Conservation (phyloP, 2,329 filamentous ascomycete genomes). For the Penicillium psychrosexuale region DNA sequence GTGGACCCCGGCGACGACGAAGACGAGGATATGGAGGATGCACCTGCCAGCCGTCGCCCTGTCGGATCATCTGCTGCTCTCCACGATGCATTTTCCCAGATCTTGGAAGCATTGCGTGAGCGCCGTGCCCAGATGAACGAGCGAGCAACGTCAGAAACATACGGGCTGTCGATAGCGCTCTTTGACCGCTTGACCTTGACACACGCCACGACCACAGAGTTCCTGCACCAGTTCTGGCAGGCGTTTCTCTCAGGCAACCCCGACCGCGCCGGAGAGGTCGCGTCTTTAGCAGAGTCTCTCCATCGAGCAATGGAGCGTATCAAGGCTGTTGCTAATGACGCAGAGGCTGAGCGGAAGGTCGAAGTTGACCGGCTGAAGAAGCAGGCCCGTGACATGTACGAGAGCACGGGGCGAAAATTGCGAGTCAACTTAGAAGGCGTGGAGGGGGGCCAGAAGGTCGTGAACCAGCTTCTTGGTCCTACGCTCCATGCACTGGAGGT, state of each 20-base stretch:
- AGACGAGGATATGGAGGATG: constrained; percentile 55
- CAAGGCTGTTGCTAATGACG: constrained; percentile 72
- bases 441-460: constrained; percentile 71
- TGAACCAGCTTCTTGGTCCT: constrained; percentile 72
- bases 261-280: constrained; percentile 74
- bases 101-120: constrained; percentile 56
- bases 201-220: constrained; percentile 90
- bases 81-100: constrained; percentile 54
- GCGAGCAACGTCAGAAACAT: constrained; percentile 36
- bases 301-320: constrained; percentile 74
- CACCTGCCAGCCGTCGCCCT: constrained; percentile 36
- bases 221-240: constrained; percentile 95
- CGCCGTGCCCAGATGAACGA: constrained; percentile 50
- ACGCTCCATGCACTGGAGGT: constrained; percentile 67
- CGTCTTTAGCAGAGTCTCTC: constrained; percentile 77
- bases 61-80: constrained; percentile 70
- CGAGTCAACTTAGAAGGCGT: constrained; percentile 64
- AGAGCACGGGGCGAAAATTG: constrained; percentile 70
- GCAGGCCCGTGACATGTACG: constrained; percentile 67
- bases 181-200: constrained; percentile 68
- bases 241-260: constrained; percentile 86
- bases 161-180: constrained; percentile 49
- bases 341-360: constrained; percentile 69
- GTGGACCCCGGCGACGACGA: constrained; percentile 55
- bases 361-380: constrained; percentile 64